Evolutionary conservation across 805 yeast genomes (phyloP), one percentile per base, ranked within the genome.

Genomic region (Metschnikowia amazonensis): DNA sequence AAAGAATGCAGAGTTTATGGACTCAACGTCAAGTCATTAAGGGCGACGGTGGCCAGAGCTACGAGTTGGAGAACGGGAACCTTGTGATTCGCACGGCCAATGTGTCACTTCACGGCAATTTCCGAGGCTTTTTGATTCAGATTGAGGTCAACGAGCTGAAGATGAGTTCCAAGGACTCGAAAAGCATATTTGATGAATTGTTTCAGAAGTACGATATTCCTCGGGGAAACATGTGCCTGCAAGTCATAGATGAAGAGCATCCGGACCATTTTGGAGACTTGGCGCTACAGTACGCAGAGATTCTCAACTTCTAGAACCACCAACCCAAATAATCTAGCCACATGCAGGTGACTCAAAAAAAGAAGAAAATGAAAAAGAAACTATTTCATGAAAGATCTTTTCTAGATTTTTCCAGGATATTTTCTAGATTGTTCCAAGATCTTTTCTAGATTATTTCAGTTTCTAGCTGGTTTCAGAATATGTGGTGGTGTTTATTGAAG

Each of bases 1-100:
- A 74, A 27, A 83, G 84, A 56, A 62, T 87, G 44, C 84, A 81
- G 58, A 78, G 86, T 51, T 60, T 83, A 42, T 87, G 95, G 95
- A 65, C 72, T 0, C 71, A 78, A 36, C 69, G 87, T 49, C 95
- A 87, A 60, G 69, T 77, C 8, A 74, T 86, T 41, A 77, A 79
- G 55, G 94, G 92, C 1, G 90, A 85, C 49, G 84, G 85, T 8
- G 95, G 95, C 0, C 75, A 75, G 43, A 76, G 79, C 4, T 86
- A 82, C 57, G 76, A 77, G 49, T 57, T 85, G 2, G 75, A 72
- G 62, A 62, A 66, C 38, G 84, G 82, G 13, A 71, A 67, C 32
- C 70, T 82, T 53, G 65, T 69, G 7, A 66, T 87, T 3, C 67
- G 88, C 32, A 77, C 89, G 0, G 82, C 86, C 35, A 87, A 86